Conservation (phyloP, 345 rosid species). For the Rhodamnia argentea region DNA sequence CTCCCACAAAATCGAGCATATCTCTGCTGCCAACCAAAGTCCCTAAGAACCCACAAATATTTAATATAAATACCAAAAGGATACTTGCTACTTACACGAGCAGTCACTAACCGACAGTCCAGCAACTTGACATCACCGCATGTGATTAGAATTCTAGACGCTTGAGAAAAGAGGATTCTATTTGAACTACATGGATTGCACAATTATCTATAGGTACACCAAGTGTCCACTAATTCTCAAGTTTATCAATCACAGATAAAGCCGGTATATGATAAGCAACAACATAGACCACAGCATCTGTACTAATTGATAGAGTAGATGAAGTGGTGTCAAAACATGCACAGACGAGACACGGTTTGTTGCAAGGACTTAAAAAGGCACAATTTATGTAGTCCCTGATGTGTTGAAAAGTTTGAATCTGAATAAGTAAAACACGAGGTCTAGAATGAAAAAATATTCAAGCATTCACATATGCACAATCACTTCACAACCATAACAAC, state of each 20-base stretch:
- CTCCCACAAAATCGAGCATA: constrained; percentile 89
- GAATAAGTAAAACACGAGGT: neutral
- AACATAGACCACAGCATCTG: neutral
- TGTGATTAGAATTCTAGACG: neutral
- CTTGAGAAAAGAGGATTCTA: neutral
- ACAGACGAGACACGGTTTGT: neutral
- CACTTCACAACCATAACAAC: neutral
- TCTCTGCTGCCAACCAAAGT: constrained; percentile 96
- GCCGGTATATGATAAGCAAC: neutral
- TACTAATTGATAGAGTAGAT: neutral
- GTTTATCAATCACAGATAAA: neutral
- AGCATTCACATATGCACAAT: neutral
- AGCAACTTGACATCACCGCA: neutral
- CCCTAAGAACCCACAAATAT: constrained; percentile 33
- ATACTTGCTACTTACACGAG: neutral
- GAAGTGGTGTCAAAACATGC: neutral
- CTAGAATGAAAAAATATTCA: neutral
- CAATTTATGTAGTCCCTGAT: neutral
- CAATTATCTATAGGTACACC: neutral
- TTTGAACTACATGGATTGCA: neutral
- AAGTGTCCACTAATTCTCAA: neutral
- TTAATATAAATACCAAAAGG: neutral
- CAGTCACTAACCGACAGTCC: neutral
- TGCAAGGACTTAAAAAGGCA: neutral
- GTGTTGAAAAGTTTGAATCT: neutral